phyloP scores from a whole-genome alignment of 768 basidiomycete genomes.

The Kwoniella dejecticola region DNA sequence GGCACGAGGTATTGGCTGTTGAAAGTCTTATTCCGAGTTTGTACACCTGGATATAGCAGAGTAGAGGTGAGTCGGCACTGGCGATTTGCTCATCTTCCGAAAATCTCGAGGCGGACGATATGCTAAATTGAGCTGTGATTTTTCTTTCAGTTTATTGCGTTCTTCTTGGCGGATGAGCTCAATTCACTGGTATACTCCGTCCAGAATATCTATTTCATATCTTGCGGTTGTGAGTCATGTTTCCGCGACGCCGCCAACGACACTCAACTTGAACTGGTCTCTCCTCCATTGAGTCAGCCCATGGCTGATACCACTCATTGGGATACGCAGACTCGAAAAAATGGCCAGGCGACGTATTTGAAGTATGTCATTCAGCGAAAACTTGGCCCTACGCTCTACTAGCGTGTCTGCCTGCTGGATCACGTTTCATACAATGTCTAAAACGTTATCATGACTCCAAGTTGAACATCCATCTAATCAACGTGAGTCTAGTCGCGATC shows the following conservation, averaged over 20 bases:
- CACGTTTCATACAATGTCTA: slow-evolving; percentile 81
- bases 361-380: slow-evolving; percentile 31
- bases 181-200: slow-evolving; percentile 72
- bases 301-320: neutral
- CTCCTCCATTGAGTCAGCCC: neutral
- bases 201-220: slow-evolving; percentile 71
- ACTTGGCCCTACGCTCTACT: slow-evolving; percentile 43
- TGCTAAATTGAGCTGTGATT: too few species aligned
- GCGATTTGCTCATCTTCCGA: too few species aligned
- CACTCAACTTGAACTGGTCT: too few species aligned
- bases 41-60: slow-evolving; percentile 67
- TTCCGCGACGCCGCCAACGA: neutral
- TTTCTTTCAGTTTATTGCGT: slow-evolving; percentile 58
- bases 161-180: slow-evolving; percentile 58
- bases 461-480: slow-evolving; percentile 76
- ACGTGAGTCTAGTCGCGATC: slow-evolving; percentile 61
- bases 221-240: slow-evolving; percentile 61
- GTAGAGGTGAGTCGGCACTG: slow-evolving; percentile 68
- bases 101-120: too few species aligned
- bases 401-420: slow-evolving; percentile 65
- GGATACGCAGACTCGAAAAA: slow-evolving; percentile 29
- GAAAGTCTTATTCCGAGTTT: slow-evolving; percentile 64
- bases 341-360: slow-evolving; percentile 39
- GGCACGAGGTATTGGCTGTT: slow-evolving; percentile 80
- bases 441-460: slow-evolving; percentile 81